Conservation (phyloP, 805 yeast genomes). For the Candida tibetensis region DNA sequence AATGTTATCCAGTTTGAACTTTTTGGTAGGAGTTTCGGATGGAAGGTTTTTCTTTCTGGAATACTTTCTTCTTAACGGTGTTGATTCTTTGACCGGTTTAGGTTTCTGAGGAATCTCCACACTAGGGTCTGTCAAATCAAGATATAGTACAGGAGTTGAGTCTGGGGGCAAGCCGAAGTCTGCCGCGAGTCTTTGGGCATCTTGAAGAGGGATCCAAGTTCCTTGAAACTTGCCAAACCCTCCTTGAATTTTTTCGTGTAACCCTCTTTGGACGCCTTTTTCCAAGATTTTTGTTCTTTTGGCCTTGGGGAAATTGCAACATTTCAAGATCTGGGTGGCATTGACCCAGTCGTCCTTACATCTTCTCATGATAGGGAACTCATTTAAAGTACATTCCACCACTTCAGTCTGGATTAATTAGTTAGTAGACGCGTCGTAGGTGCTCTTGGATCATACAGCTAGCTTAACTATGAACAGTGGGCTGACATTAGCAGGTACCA, state of each 20-base stretch:
- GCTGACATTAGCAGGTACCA: no score
- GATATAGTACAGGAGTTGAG: slow-evolving; percentile 40
- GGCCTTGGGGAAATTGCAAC: slow-evolving; percentile 92
- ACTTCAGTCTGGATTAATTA: slow-evolving; percentile 45
- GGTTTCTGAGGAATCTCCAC: slow-evolving; percentile 34
- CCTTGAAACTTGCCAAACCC: slow-evolving; percentile 98
- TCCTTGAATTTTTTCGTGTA: slow-evolving; percentile 93
- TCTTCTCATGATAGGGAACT: slow-evolving; percentile 84
- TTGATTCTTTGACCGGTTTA: slow-evolving; percentile 37
- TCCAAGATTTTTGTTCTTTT: slow-evolving; percentile 89
- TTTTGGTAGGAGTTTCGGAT: slow-evolving; percentile 56
- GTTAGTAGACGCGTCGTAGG: slow-evolving; percentile 6
- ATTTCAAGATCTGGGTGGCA: slow-evolving; percentile 92
- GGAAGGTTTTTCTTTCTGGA: slow-evolving; percentile 52
- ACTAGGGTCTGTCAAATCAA: slow-evolving; percentile 36
- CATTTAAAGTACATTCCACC: slow-evolving; percentile 66
- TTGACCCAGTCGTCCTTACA: slow-evolving; percentile 93
- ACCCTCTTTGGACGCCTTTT: slow-evolving; percentile 85
- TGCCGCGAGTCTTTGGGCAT: slow-evolving; percentile 53
- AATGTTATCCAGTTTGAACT: slow-evolving; percentile 17
- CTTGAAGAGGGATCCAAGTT: slow-evolving; percentile 87
- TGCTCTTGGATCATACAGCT: no score
- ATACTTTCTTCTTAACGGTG: slow-evolving; percentile 42
- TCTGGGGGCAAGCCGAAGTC: slow-evolving; percentile 39
- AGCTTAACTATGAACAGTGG: no score